Percentiles rank a stretch among this genome's conserved stretches.
These are phyloP conservation scores for Thalassiosira livingstoniorum DNA, from an alignment of 352 stramenopile species.

Conservation along the genomic window DNA sequence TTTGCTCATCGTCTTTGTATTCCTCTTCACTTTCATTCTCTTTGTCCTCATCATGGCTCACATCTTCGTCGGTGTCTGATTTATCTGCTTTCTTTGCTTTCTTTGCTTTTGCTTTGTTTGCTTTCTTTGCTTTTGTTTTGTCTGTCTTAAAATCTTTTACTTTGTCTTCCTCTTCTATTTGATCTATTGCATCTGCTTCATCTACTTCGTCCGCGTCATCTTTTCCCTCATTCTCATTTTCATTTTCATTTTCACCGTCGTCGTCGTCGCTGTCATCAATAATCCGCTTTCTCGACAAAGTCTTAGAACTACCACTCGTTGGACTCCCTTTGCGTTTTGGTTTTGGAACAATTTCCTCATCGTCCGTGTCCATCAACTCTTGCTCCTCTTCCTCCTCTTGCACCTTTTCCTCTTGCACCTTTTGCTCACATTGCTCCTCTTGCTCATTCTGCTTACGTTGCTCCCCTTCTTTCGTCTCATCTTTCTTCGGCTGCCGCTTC, in stretches of 20 bases:
- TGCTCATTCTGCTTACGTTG: not conserved
- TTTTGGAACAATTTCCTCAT: conserved; percentile 22
- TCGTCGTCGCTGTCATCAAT: conserved; percentile 32
- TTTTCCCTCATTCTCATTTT: not conserved
- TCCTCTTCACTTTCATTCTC: conserved; percentile 54
- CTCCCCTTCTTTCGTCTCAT: not conserved
- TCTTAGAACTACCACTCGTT: not conserved
- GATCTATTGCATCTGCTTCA: not conserved
- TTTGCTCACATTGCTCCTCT: conserved; percentile 6
- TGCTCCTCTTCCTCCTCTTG: conserved; percentile 12
- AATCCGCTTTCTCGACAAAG: conserved; percentile 3
- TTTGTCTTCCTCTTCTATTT: conserved; percentile 17
- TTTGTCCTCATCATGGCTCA: conserved; percentile 14
- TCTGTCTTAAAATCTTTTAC: no score
- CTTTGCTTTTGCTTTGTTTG: conserved; percentile 6
- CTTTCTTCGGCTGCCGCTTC: not conserved
- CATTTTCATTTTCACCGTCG: not conserved
- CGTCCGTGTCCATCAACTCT: conserved; percentile 53
- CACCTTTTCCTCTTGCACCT: not conserved
- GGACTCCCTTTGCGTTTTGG: not conserved
- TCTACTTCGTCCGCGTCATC: conserved; percentile 31
- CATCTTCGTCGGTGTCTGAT: conserved; percentile 17
- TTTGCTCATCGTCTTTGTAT: conserved; percentile 27
- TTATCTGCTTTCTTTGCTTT: conserved; percentile 1
- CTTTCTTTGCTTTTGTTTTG: conserved; percentile 14